A percentile compares a stretch with the other conserved stretches of the same genome.
These are phyloP conservation scores for Moringa oleifera DNA, from an alignment of 345 rosid genomes.

Conservation along the genomic window DNA sequence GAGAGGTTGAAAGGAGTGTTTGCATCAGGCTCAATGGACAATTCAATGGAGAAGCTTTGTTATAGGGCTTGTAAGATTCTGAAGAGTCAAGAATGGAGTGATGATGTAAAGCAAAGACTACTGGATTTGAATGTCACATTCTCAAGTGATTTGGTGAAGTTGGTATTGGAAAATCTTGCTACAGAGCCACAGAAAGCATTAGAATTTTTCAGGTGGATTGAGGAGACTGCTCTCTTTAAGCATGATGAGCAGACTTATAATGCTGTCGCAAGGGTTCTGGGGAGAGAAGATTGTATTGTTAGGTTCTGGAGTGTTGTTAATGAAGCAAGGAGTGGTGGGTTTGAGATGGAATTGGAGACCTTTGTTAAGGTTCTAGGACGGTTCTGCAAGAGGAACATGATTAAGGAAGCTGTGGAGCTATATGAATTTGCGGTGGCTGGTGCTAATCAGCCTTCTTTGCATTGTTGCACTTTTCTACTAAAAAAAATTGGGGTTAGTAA, in stretches of 20 bases:
- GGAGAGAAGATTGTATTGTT: constrained; percentile 71
- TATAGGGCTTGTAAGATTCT: constrained; percentile 56
- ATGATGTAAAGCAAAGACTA: constrained; percentile 50
- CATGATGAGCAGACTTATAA: constrained; percentile 63
- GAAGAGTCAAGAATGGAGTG: constrained; percentile 64
- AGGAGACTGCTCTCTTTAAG: constrained; percentile 54
- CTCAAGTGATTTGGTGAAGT: constrained; percentile 49
- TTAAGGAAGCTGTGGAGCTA: constrained; percentile 66
- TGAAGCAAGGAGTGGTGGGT: constrained; percentile 60
- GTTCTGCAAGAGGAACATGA: constrained; percentile 60
- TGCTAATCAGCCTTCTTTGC: constrained; percentile 47
- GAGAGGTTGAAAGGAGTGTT: constrained; percentile 54
- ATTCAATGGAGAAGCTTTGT: constrained; percentile 41
- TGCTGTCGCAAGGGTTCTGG: constrained; percentile 66
- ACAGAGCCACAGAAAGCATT: constrained; percentile 67
- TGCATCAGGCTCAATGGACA: constrained; percentile 47
- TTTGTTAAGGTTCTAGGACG: constrained; percentile 42
- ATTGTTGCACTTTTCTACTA: constrained; percentile 50
- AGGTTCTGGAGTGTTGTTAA: constrained; percentile 68
- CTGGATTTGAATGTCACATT: constrained; percentile 43
- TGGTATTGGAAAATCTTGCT: constrained; percentile 60
- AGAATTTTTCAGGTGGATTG: constrained; percentile 75
- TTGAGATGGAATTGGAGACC: constrained; percentile 65
- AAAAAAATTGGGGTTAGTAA: constrained; percentile 58
- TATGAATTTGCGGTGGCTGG: constrained; percentile 71